Conservation (phyloP, 2,329 filamentous ascomycete genomes). For the Clonostachys rosea region DNA sequence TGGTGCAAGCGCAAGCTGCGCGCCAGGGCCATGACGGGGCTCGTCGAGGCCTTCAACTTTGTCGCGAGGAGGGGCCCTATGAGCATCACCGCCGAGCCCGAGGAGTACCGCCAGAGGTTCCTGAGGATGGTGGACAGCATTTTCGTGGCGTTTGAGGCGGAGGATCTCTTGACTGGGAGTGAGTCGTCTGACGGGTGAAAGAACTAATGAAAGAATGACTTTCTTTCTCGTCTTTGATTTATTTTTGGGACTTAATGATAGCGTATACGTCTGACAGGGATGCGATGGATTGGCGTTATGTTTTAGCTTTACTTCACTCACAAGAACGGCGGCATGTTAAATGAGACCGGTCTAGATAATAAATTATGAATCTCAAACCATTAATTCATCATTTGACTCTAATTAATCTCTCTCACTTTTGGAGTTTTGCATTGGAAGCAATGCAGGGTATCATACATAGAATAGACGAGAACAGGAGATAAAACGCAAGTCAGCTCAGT, state of each 20-base stretch:
- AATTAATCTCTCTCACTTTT: too few species aligned
- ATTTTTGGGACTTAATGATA: too few species aligned
- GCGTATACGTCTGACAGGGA: too few species aligned
- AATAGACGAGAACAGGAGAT: too few species aligned
- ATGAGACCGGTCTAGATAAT: too few species aligned
- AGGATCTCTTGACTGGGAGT: constrained; percentile 1
- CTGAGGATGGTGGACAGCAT: constrained; percentile 42
- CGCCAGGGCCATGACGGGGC: constrained; percentile 59
- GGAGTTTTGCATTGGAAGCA: too few species aligned
- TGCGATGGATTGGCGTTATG: too few species aligned
- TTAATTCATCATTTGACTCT: too few species aligned
- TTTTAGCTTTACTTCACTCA: too few species aligned
- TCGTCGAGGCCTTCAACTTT: constrained; percentile 60
- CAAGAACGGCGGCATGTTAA: too few species aligned
- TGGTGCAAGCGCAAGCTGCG: constrained; percentile 71
- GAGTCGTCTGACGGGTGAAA: not conserved
- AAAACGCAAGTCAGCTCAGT: constrained; percentile 23
- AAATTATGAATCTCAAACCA: too few species aligned
- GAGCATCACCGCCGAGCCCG: constrained; percentile 67
- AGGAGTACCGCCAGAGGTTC: constrained; percentile 59
- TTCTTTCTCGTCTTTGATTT: not conserved
- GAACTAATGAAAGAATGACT: not conserved
- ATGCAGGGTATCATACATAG: too few species aligned
- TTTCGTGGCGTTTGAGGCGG: constrained; percentile 24
- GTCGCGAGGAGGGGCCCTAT: constrained; percentile 64